Percentiles rank a stretch among this genome's conserved stretches.
These are phyloP conservation scores for Claviceps capensis DNA, from an alignment of 2,329 filamentous ascomycete species.

Conservation along the genomic window DNA sequence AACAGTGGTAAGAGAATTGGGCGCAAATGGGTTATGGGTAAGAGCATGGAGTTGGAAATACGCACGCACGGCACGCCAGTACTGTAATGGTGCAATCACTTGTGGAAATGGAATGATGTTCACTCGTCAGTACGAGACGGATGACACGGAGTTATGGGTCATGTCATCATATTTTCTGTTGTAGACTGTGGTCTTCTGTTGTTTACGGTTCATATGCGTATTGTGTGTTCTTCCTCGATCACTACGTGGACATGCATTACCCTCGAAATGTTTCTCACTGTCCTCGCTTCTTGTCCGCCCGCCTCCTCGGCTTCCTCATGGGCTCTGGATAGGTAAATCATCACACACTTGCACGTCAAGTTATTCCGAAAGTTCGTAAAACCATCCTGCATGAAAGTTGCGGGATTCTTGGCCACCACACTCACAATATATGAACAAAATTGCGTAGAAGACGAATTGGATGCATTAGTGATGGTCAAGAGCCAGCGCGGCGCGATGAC, in stretches of 20 bases:
- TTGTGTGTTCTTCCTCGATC: background rate
- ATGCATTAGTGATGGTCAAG: too few species aligned
- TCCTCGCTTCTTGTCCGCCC: background rate
- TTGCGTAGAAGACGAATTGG: too few species aligned
- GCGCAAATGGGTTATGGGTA: background rate
- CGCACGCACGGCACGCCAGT: background rate
- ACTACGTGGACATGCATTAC: background rate
- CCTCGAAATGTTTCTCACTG: background rate
- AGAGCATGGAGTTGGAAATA: background rate
- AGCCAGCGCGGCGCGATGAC: too few species aligned
- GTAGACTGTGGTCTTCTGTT: background rate
- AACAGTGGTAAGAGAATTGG: too few species aligned
- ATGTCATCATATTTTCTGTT: too few species aligned
- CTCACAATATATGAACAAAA: too few species aligned
- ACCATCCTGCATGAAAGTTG: too few species aligned
- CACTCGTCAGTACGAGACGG: background rate
- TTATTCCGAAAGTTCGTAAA: too few species aligned
- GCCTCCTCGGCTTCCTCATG: background rate
- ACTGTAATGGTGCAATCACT: background rate
- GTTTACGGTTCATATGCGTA: background rate
- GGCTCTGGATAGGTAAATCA: too few species aligned
- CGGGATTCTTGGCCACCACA: too few species aligned
- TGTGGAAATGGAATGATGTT: background rate
- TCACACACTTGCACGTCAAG: too few species aligned
- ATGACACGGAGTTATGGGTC: background rate